Percentiles rank a stretch among this genome's conserved stretches.
These are phyloP conservation scores for Raddia distichophylla DNA, from an alignment of 176 grass and related monocot genomes.

Conservation along the genomic window DNA sequence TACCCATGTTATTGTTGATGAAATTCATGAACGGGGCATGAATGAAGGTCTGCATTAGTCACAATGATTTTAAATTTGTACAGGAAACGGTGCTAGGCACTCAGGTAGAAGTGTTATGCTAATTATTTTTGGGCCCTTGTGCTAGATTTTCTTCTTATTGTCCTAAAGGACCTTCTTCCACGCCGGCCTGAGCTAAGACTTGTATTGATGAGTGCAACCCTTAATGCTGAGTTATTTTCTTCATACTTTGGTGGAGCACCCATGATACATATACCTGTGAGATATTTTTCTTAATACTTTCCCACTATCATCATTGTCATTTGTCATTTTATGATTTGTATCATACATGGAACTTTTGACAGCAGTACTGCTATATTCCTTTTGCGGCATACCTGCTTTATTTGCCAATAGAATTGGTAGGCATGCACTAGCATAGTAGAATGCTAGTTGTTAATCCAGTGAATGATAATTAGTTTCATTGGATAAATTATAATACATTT, in stretches of 20 bases:
- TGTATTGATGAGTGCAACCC: slow-evolving; percentile 97
- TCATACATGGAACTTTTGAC: neutral
- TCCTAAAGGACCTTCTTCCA: slow-evolving; percentile 92
- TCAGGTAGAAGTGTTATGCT: slow-evolving; percentile 19
- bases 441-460: too few relatives aligned
- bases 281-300: slow-evolving; percentile 33
- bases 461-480: too few relatives aligned
- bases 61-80: neutral
- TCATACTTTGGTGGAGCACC: slow-evolving; percentile 95
- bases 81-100: neutral
- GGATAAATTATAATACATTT: too few relatives aligned
- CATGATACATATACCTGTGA: slow-evolving; percentile 98
- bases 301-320: neutral
- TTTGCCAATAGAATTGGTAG: neutral
- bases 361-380: neutral
- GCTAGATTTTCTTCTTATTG: slow-evolving; percentile 97
- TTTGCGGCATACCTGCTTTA: neutral
- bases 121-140: slow-evolving; percentile 31
- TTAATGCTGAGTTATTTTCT: slow-evolving; percentile 96
- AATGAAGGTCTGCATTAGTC: slow-evolving; percentile 81
- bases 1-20: slow-evolving; percentile 97
- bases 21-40: slow-evolving; percentile 99
- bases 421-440: neutral
- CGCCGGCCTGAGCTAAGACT: slow-evolving; percentile 85
- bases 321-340: too few relatives aligned